Evolutionary conservation across 805 yeast species (phyloP).

Genomic region (Metschnikowia matae): DNA sequence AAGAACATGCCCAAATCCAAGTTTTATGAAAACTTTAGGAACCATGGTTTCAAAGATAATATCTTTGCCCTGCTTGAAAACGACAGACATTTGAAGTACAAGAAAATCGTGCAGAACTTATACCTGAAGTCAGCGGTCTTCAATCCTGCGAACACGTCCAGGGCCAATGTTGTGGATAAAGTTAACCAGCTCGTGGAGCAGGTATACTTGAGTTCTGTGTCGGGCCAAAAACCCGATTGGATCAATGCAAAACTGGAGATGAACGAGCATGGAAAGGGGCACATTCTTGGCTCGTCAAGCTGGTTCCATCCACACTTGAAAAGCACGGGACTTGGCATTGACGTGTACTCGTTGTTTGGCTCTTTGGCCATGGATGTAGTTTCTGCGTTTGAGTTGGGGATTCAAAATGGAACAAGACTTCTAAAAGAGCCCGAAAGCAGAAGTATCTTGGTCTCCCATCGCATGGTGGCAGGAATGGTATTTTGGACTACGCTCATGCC

Average conservation of each 20-base stretch:
- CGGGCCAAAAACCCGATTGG: conserved; percentile 30
- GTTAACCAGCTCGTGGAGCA: conserved; percentile 25
- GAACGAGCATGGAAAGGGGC: conserved; percentile 36
- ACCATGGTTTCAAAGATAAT: conserved; percentile 50
- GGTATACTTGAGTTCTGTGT: conserved; percentile 26
- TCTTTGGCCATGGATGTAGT: conserved; percentile 70
- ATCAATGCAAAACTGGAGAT: conserved; percentile 29
- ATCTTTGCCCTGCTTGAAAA: conserved; percentile 55
- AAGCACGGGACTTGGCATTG: conserved; percentile 38
- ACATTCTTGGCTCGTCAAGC: conserved; percentile 16
- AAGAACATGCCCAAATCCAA: conserved; percentile 52
- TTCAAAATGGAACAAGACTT: conserved; percentile 42
- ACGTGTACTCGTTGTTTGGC: conserved; percentile 60
- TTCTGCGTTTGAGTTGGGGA: conserved; percentile 57
- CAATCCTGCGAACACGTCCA: conserved; percentile 26
- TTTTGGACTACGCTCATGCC: conserved; percentile 67
- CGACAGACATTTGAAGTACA: conserved; percentile 25
- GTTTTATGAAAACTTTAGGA: conserved; percentile 58
- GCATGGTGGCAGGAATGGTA: conserved; percentile 54
- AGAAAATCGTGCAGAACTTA: conserved; percentile 28
- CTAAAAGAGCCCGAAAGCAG: conserved; percentile 35
- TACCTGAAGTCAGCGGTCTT: conserved; percentile 36
- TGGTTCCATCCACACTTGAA: conserved; percentile 28
- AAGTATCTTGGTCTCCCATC: conserved; percentile 40
- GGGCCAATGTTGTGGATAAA: conserved; percentile 25